These are phyloP conservation scores for Kluyveromyces nonfermentans DNA, from an alignment of 805 yeast genomes.

Conservation along the genomic window DNA sequence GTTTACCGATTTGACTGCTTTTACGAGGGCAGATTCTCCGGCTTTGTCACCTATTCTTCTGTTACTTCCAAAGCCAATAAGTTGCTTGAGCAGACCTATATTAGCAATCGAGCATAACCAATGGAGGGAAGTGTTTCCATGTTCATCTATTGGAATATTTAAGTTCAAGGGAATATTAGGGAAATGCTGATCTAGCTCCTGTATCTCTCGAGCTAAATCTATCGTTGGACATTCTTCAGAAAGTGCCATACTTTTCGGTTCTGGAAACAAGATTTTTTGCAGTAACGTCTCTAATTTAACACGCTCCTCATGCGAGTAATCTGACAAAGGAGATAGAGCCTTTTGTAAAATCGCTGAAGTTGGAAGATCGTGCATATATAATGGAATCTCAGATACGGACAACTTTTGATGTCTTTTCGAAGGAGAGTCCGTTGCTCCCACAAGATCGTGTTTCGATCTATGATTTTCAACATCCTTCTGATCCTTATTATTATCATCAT, in stretches of 20 bases:
- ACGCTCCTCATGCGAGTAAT: constrained; percentile 10
- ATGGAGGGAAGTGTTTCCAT: constrained; percentile 89
- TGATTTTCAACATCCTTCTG: constrained; percentile 3
- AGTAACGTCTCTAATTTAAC: constrained; percentile 25
- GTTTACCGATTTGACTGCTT: constrained; percentile 70
- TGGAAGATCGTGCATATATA: constrained; percentile 6
- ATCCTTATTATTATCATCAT: not conserved
- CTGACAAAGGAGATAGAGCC: constrained; percentile 6
- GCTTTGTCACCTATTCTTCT: constrained; percentile 59
- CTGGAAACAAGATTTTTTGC: constrained; percentile 25
- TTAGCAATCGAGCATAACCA: constrained; percentile 94
- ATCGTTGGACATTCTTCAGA: constrained; percentile 5
- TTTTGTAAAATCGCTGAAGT: constrained; percentile 4
- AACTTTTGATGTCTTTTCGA: constrained; percentile 17
- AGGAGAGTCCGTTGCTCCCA: constrained; percentile 20
- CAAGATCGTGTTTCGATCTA: not conserved
- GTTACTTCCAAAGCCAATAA: constrained; percentile 59
- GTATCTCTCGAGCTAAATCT: constrained; percentile 14
- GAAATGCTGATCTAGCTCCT: constrained; percentile 17
- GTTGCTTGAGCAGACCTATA: constrained; percentile 53
- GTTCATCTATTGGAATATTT: constrained; percentile 84
- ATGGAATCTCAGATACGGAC: constrained; percentile 1
- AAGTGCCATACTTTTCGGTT: not conserved
- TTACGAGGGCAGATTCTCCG: constrained; percentile 82
- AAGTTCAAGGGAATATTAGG: constrained; percentile 37